Percentiles rank a stretch among this genome's conserved stretches.
phyloP scores from a whole-genome alignment of 306 rosid species.

The Sophora flavescens region DNA sequence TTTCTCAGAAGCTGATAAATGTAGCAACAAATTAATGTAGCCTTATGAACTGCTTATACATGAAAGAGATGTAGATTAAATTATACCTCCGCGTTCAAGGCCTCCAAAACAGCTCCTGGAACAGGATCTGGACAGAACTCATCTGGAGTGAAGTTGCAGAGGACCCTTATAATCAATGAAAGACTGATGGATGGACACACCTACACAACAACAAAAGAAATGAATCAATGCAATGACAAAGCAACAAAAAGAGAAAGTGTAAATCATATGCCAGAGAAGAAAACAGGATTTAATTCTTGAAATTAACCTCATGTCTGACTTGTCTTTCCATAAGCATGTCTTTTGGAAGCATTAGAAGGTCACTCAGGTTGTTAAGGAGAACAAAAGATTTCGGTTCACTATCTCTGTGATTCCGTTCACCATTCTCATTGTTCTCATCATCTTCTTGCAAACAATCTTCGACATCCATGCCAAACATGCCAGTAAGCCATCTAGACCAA shows the following conservation, averaged over 20 bases:
- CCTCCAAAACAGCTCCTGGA: slow-evolving; percentile 90
- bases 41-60: not conserved
- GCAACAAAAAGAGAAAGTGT: slow-evolving; percentile 31
- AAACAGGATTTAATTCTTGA: slow-evolving; percentile 31
- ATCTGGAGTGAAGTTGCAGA: slow-evolving; percentile 98
- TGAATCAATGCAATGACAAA: slow-evolving; percentile 24
- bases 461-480: slow-evolving; percentile 82
- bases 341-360: slow-evolving; percentile 98
- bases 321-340: slow-evolving; percentile 88
- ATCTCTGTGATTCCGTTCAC: slow-evolving; percentile 53
- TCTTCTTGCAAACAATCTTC: slow-evolving; percentile 62
- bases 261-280: not conserved
- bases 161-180: slow-evolving; percentile 78
- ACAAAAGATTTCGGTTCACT: slow-evolving; percentile 65
- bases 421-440: slow-evolving; percentile 52
- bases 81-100: slow-evolving; percentile 89
- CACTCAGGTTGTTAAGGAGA: slow-evolving; percentile 87
- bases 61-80: slow-evolving; percentile 42
- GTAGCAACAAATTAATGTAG: slow-evolving; percentile 22
- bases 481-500: slow-evolving; percentile 95
- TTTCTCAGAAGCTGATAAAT: not conserved
- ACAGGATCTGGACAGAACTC: slow-evolving; percentile 97
- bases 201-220: slow-evolving; percentile 51
- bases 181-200: slow-evolving; percentile 89
- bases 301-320: slow-evolving; percentile 85